Evolutionary conservation across 2,329 filamentous ascomycete genomes (phyloP), one percentile per base, ranked within the genome.

Genomic region (Ophiostoma himal-ulmi): DNA sequence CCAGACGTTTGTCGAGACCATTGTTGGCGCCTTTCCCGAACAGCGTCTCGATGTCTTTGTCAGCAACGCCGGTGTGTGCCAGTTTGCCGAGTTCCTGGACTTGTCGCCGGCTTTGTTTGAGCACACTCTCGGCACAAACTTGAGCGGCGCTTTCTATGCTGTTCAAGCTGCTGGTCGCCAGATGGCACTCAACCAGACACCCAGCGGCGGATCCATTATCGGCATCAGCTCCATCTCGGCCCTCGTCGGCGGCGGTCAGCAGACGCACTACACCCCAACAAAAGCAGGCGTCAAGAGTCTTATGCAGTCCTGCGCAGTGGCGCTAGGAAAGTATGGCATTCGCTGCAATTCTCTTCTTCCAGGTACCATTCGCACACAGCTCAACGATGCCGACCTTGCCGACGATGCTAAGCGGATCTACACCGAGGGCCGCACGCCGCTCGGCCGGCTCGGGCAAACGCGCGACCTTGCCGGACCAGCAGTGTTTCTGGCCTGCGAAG

Each of bases 141-240:
- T 97, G 74, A 88, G 90, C 74, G 93, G 93, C 64, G 91, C 93
- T n/a, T 96, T 96, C 82, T 94, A 93, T 81, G 85, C 91, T 48
- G 89, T 91, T 30, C 93, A 96, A 82, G 91, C 93, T 0, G 93
- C 92, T 1, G 93, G 92, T 1, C 86, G 89, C 2, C 92, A 95
- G 78, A 95, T 97, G 91, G 88, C 90, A 0, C 80, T 80, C 44
- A 74, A 77, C 39, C 84, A 91, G 75, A 81, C 83, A 1, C 87
- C 89, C 0, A 79, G 86, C 0, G 92, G 93, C 20, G 93, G 93
- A 44, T 89, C 87, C 75, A 95, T 97, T 76, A 94, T 75, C 68
- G 74, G 73, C 70, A 68, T 75, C 70, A 74, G 73, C 73, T 73
- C 71, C 68, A 88, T 89, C 74, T 84, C 81, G 14, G 87, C 87